phyloP scores from a whole-genome alignment of 306 rosid species.

The Quercus berberidifolia region DNA sequence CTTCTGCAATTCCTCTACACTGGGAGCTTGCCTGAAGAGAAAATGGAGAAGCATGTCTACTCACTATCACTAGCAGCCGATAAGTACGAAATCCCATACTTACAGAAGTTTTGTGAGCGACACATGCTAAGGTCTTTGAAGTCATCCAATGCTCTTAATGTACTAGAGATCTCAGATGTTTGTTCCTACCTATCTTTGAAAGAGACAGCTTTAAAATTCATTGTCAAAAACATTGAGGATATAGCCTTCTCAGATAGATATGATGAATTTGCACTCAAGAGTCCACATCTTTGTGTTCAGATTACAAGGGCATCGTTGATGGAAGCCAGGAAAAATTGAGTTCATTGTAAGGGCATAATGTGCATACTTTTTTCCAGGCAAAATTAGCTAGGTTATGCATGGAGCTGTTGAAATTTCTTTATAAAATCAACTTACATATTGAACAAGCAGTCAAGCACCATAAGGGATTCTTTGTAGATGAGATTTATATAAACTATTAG shows the following conservation, averaged over 20 bases:
- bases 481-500: too few relatives aligned
- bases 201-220: slow-evolving; percentile 50
- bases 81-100: slow-evolving; percentile 62
- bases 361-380: not conserved
- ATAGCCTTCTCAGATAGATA: slow-evolving; percentile 44
- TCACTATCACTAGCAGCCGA: slow-evolving; percentile 70
- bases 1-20: slow-evolving; percentile 68
- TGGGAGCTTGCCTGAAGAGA: slow-evolving; percentile 45
- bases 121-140: slow-evolving; percentile 40
- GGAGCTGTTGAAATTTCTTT: not conserved
- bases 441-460: not conserved
- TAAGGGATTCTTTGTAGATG: too few relatives aligned
- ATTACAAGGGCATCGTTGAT: slow-evolving; percentile 55
- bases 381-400: not conserved
- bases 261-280: slow-evolving; percentile 59
- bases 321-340: slow-evolving; percentile 23
- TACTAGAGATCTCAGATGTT: slow-evolving; percentile 59
- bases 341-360: not conserved
- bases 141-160: slow-evolving; percentile 46
- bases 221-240: slow-evolving; percentile 48
- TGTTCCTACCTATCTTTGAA: slow-evolving; percentile 49
- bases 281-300: slow-evolving; percentile 68
- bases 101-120: slow-evolving; percentile 57
- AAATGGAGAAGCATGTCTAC: slow-evolving; percentile 53
- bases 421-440: not conserved